These are phyloP conservation scores for Cutaneotrichosporon cavernicola DNA, from an alignment of 1,284 basidiomycete species.

Conservation along the genomic window DNA sequence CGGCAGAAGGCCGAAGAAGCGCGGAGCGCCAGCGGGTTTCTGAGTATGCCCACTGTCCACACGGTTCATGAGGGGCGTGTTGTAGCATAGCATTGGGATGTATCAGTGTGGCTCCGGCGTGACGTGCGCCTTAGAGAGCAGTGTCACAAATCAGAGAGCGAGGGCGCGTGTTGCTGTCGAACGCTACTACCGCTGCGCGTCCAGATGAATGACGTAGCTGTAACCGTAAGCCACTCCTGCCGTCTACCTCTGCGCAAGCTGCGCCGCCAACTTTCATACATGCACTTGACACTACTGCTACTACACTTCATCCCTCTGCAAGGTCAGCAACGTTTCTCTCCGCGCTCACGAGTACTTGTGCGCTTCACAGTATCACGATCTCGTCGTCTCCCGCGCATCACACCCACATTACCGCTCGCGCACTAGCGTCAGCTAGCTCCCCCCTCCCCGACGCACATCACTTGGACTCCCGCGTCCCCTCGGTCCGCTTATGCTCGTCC, in stretches of 20 bases:
- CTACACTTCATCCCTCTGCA: background rate
- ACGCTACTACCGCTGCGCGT: no score
- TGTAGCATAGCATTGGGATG: conserved; percentile 10
- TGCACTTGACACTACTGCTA: background rate
- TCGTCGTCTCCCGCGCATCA: no score
- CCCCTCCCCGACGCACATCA: background rate
- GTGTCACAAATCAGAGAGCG: no score
- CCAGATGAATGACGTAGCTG: background rate
- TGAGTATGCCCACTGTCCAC: conserved; percentile 15
- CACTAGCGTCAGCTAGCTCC: background rate
- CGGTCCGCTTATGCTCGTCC: background rate
- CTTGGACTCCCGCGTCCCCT: background rate
- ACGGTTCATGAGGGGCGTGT: conserved; percentile 3
- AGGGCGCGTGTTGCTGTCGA: no score
- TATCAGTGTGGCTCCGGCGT: no score
- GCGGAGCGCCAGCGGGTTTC: conserved; percentile 14
- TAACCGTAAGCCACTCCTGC: background rate
- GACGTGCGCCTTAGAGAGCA: no score
- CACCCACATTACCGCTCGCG: background rate
- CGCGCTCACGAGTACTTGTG: background rate
- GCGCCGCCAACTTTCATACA: background rate
- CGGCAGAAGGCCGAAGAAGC: conserved; percentile 5
- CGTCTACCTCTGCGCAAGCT: background rate
- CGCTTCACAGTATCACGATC: background rate
- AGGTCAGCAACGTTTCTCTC: background rate